Evolutionary conservation across 306 rosid species (phyloP), one percentile per base, ranked within the genome.

Genomic region (Vigna unguiculata): DNA sequence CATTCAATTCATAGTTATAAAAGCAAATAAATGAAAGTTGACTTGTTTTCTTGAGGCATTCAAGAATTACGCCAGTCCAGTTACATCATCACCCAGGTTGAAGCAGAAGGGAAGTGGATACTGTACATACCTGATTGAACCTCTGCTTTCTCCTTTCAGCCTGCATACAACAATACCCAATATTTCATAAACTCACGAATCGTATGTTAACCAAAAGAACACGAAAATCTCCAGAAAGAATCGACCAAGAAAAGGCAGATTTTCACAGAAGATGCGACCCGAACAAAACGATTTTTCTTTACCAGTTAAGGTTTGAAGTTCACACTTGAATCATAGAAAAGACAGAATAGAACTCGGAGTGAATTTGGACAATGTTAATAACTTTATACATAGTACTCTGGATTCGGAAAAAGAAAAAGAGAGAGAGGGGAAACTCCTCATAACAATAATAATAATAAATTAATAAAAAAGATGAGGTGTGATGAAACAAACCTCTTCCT

Each of bases 141-240:
- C 96, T 87, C 81, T 80, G 87, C 80, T 70, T 81, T 70, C 78
- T 69, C 32, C 32, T 79, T 55, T 88, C 88, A 53, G 87, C 92
- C 97, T 92, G 97, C 90, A 88, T 64, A 54, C 45, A 73, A 36
- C 74, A 24, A 19, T 85, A 90, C 93, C 97, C 58, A 52, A 52
- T 19, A 52, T 52, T 43, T 43, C 48, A 43, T 43, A 43, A 43
- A 10, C 47, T 43, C 15, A 43, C 3, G 15, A 52, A 52, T 53
- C 14, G 9, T 3, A 53, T 19, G 9, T 53, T 19, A 9, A 19
- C 13, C 2, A 51, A 7, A n/a, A 48, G 16, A 16, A 0, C 5
- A 16, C 3, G 16, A 11, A 52, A 52, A 8, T n/a, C 11, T 9
- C 12, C 58, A 49, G 19, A 5, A 47, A 47, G 7, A 5, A 15